Conservation (phyloP, 164 flowering plant genomes). For the Buxus sempervirens region DNA sequence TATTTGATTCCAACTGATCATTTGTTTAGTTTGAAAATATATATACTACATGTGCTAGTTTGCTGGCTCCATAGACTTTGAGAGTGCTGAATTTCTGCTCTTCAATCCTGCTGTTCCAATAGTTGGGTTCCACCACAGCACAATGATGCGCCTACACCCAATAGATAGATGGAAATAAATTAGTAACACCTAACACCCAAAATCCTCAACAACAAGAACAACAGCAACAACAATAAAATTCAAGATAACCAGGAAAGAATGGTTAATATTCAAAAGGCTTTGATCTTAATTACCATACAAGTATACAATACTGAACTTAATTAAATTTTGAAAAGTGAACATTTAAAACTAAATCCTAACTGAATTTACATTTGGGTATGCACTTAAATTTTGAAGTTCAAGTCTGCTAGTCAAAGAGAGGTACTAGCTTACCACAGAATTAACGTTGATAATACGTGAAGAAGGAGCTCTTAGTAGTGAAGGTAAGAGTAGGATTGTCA, state of each 20-base stretch:
- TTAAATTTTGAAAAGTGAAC: no score
- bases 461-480: slow-evolving; percentile 27
- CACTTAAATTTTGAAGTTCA: no score
- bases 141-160: slow-evolving; percentile 26
- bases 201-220: neutral
- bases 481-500: slow-evolving; percentile 31
- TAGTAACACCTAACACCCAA: neutral
- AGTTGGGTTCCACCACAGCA: slow-evolving; percentile 15
- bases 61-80: slow-evolving; percentile 24
- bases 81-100: slow-evolving; percentile 18
- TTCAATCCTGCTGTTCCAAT: slow-evolving; percentile 23
- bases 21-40: no score
- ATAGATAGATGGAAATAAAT: neutral
- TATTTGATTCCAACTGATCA: no score
- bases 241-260: no score
- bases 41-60: slow-evolving; percentile 23
- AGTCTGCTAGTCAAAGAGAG: neutral
- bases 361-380: no score
- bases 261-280: no score
- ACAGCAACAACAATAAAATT: no score
- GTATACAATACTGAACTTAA: no score
- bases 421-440: slow-evolving; percentile 25
- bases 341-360: no score
- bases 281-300: no score
- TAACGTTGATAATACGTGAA: slow-evolving; percentile 32